Evolutionary conservation across 75 land plant genomes (phyloP).

Genomic region (Selaginella tamariscina): DNA sequence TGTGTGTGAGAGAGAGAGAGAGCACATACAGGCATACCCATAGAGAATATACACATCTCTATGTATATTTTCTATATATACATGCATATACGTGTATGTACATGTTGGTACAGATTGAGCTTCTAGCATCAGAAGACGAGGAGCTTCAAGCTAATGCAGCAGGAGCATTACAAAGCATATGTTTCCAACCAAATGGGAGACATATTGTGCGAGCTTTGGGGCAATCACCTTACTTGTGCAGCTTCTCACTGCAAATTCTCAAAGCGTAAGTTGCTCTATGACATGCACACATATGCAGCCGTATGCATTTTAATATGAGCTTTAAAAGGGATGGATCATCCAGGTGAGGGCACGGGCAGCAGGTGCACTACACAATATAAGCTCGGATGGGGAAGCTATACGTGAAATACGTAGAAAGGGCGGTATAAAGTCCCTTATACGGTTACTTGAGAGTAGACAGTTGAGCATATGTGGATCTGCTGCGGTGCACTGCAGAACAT

Average conservation of each 20-base stretch:
- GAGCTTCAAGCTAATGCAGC: conserved; percentile 28
- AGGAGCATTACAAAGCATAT: conserved; percentile 28
- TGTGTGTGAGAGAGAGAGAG: no score
- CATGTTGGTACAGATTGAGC: conserved; percentile 18
- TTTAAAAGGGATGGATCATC: neutral
- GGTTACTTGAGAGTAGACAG: conserved; percentile 16
- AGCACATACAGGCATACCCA: no score
- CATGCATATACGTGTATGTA: no score
- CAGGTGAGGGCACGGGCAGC: conserved; percentile 26
- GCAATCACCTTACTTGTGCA: conserved; percentile 20
- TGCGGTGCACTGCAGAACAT: conserved; percentile 27
- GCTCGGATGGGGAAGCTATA: conserved; percentile 26
- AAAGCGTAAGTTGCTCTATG: conserved; percentile 15
- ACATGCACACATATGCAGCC: conserved; percentile 1
- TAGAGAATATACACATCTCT: no score
- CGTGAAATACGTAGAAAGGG: conserved; percentile 23
- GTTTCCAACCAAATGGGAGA: conserved; percentile 28
- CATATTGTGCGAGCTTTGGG: conserved; percentile 20
- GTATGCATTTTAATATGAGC: neutral
- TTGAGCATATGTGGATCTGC: conserved; percentile 26
- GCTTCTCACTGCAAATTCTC: conserved; percentile 15
- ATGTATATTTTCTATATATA: no score
- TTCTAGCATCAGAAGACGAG: conserved; percentile 21
- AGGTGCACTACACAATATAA: conserved; percentile 24
- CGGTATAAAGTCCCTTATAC: conserved; percentile 18